These are phyloP conservation scores for Saitozyma podzolica DNA, from an alignment of 768 basidiomycete species.

Conservation along the genomic window DNA sequence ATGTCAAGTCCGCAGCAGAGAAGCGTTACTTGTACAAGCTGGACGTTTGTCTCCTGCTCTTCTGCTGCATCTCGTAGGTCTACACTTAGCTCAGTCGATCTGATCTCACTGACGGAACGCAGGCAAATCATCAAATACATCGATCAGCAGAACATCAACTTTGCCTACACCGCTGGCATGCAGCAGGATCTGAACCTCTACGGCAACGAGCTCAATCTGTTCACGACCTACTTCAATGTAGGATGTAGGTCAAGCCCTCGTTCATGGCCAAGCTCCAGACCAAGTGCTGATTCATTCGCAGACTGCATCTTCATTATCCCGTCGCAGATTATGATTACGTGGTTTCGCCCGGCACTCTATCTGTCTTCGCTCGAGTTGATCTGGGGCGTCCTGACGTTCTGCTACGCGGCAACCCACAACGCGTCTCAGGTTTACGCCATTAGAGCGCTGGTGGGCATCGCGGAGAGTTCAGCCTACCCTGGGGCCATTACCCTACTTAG, in stretches of 20 bases:
- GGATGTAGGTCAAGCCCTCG: slow-evolving; percentile 10
- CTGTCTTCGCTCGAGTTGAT: slow-evolving; percentile 27
- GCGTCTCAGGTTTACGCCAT: slow-evolving; percentile 36
- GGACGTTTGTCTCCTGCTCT: slow-evolving; percentile 34
- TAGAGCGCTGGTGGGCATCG: slow-evolving; percentile 40
- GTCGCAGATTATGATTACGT: slow-evolving; percentile 37
- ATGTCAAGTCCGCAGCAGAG: no score
- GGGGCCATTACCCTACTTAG: slow-evolving; percentile 31
- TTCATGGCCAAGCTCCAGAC: neutral
- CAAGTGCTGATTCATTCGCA: neutral
- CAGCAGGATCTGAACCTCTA: slow-evolving; percentile 38
- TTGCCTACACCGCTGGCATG: slow-evolving; percentile 44
- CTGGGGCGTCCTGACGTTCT: slow-evolving; percentile 34
- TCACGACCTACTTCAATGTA: slow-evolving; percentile 33
- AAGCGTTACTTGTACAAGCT: slow-evolving; percentile 1
- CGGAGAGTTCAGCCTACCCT: slow-evolving; percentile 41
- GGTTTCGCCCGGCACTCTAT: slow-evolving; percentile 26
- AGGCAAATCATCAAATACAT: slow-evolving; percentile 1
- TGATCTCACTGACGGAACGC: slow-evolving; percentile 3
- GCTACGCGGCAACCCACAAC: slow-evolving; percentile 13
- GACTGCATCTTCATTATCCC: neutral
- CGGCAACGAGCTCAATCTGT: slow-evolving; percentile 47
- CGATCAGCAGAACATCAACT: slow-evolving; percentile 17
- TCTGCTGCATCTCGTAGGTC: slow-evolving; percentile 26
- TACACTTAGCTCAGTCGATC: slow-evolving; percentile 29